Evolutionary conservation across 2,329 filamentous ascomycete genomes (phyloP), one percentile per base, ranked within the genome.

Genomic region (Fusarium solani-melongenae): DNA sequence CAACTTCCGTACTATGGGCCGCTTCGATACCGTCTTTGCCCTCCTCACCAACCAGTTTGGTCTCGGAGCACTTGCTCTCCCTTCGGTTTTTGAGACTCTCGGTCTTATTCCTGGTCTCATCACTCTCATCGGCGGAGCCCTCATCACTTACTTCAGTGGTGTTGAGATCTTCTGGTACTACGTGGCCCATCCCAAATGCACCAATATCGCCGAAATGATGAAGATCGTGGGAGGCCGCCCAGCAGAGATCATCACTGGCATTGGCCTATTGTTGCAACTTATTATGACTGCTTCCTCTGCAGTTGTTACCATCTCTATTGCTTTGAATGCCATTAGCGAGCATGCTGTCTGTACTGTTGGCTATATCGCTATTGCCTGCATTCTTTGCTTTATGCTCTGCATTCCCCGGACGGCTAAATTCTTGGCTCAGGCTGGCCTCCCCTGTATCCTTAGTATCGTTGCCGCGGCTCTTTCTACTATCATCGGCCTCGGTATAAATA

Each of bases 241-340:
- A 51, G 57, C 61, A 62, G 68, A 62, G 44, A 67, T 68, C 29
- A 4, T 71, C 24, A 27, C 44, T n/a, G 68, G 61, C 29, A 56
- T 71, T 29, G 49, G 62, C 34, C 61, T 71, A 22, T 24, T 68
- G 3, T 17, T 71, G 5, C 68, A 71, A 29, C 56, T 68, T 14
- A 66, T 69, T 14, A 66, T 71, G 66, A 66, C 66, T 14, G 64
- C 62, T 27, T 31, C 88, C 38, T 85, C 92, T 71, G 90, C 92
- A 78, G 90, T 89, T 75, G 83, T 92, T 58, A 88, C 89, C 5
- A 89, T 90, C 51, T 88, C 90, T 38, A 88, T 91, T 76, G 92
- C 91, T 75, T 84, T 92, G 67, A 92, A 92, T 81, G 91, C 89
- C 55, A 90, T 92, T 80, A 88, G 87, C n/a, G 83, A 86, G 60